Percentiles rank a stretch among this genome's conserved stretches.
Evolutionary conservation across 1,284 basidiomycete species (phyloP).

Genomic region (Porphyrellus sp.): DNA sequence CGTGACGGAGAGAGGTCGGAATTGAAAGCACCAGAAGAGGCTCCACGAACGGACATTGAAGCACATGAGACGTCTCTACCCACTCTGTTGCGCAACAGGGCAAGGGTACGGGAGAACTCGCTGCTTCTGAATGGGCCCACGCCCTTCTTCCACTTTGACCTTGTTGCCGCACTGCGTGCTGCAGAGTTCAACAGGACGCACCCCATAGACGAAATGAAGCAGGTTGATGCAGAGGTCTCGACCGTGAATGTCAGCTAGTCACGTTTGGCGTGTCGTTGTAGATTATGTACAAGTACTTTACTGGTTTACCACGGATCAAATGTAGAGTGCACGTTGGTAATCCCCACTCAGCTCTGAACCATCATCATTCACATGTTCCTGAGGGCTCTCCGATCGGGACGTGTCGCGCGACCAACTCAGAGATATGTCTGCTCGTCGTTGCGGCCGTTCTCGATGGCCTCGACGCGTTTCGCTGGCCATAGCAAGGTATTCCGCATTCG

Average conservation of each 20-base stretch:
- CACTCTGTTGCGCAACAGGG: slow-evolving; percentile 6
- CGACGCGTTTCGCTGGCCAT: slow-evolving; percentile 50
- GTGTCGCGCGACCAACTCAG: slow-evolving; percentile 1
- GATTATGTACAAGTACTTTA: background rate
- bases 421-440: slow-evolving; percentile 1
- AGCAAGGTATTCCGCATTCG: slow-evolving; percentile 50
- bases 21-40: slow-evolving; percentile 15
- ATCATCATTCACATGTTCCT: slow-evolving; percentile 10
- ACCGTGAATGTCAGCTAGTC: background rate
- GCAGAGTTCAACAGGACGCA: slow-evolving; percentile 47
- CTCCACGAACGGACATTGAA: slow-evolving; percentile 36
- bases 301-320: background rate
- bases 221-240: background rate
- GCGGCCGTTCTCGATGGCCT: slow-evolving; percentile 41
- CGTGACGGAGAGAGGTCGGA: slow-evolving; percentile 40
- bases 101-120: slow-evolving; percentile 23
- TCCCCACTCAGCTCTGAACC: no score
- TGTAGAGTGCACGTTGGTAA: background rate
- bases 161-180: slow-evolving; percentile 67
- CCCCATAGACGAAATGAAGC: slow-evolving; percentile 16
- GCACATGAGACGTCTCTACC: slow-evolving; percentile 31
- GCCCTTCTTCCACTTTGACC: slow-evolving; percentile 87
- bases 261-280: no score
- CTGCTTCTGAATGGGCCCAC: slow-evolving; percentile 57
- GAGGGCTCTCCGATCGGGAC: slow-evolving; percentile 6